Conservation (phyloP, 2,329 filamentous ascomycete genomes). For the Diaporthe velutina region DNA sequence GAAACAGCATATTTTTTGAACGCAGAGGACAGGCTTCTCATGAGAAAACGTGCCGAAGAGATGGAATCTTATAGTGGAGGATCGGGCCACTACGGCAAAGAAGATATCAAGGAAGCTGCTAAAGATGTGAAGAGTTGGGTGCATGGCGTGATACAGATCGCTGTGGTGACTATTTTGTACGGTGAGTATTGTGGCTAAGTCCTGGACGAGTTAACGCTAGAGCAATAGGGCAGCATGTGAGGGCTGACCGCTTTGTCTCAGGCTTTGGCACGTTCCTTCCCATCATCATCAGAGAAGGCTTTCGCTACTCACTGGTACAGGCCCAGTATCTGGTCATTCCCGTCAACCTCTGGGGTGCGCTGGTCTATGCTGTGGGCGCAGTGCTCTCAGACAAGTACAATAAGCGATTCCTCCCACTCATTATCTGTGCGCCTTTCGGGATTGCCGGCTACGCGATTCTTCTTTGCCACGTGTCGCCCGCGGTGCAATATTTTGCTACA, state of each 20-base stretch:
- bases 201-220: background rate
- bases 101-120: slow-evolving; percentile 44
- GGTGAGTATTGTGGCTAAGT: slow-evolving; percentile 32
- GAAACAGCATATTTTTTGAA: slow-evolving; percentile 19
- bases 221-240: background rate
- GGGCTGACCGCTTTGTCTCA: slow-evolving; percentile 18
- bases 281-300: slow-evolving; percentile 55
- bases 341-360: slow-evolving; percentile 55
- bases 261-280: slow-evolving; percentile 56
- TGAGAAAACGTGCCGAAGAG: background rate
- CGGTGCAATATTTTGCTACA: slow-evolving; percentile 45
- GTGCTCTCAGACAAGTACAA: slow-evolving; percentile 53
- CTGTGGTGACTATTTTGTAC: slow-evolving; percentile 54
- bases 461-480: slow-evolving; percentile 42
- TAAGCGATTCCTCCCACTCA: slow-evolving; percentile 52
- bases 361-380: slow-evolving; percentile 55
- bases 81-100: slow-evolving; percentile 1
- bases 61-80: slow-evolving; percentile 16
- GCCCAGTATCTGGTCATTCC: slow-evolving; percentile 55
- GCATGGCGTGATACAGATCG: slow-evolving; percentile 53
- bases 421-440: slow-evolving; percentile 47
- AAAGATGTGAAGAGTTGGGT: slow-evolving; percentile 46
- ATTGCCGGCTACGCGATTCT: slow-evolving; percentile 46
- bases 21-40: background rate
- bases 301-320: slow-evolving; percentile 54